A percentile compares a stretch with the other conserved stretches of the same genome.
phyloP scores from a whole-genome alignment of 371 early-diverging fungal genomes.

The Actinomucor elegans region DNA sequence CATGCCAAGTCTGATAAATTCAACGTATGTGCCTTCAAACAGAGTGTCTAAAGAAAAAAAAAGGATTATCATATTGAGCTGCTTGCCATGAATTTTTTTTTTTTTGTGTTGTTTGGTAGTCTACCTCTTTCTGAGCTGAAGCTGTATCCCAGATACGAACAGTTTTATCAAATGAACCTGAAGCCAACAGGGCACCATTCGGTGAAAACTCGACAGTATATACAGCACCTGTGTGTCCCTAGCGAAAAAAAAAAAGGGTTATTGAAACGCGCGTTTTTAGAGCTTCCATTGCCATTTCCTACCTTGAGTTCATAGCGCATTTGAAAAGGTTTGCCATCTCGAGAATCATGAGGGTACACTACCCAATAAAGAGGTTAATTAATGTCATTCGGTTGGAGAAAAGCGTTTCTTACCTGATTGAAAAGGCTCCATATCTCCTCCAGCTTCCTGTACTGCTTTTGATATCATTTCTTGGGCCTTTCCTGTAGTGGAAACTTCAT shows the following conservation, averaged over 20 bases:
- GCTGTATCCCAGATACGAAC: slow-evolving; percentile 87
- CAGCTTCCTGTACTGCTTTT: slow-evolving; percentile 50
- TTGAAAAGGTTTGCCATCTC: slow-evolving; percentile 52
- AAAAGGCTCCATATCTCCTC: slow-evolving; percentile 40
- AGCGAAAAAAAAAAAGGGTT: too few relatives aligned
- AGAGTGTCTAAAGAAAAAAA: slow-evolving; percentile 31
- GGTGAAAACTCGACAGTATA: slow-evolving; percentile 83
- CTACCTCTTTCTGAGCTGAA: slow-evolving; percentile 69
- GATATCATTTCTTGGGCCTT: slow-evolving; percentile 49
- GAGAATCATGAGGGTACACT: slow-evolving; percentile 34
- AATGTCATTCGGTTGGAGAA: too few relatives aligned
- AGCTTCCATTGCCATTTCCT: neutral
- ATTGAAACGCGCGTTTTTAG: too few relatives aligned
- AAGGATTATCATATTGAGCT: neutral
- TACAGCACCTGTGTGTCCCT: slow-evolving; percentile 89
- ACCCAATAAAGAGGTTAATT: neutral
- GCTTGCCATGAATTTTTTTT: too few relatives aligned
- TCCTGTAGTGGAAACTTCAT: slow-evolving; percentile 24
- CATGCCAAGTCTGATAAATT: slow-evolving; percentile 84
- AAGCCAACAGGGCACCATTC: slow-evolving; percentile 76
- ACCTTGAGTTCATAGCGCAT: slow-evolving; percentile 54
- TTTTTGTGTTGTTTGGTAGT: neutral
- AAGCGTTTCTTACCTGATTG: slow-evolving; percentile 32
- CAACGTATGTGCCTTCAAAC: slow-evolving; percentile 74
- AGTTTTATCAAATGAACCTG: slow-evolving; percentile 91